phyloP scores from a whole-genome alignment of 192 early-diverging fungal genomes.

The Polychytrium aggregatum region DNA sequence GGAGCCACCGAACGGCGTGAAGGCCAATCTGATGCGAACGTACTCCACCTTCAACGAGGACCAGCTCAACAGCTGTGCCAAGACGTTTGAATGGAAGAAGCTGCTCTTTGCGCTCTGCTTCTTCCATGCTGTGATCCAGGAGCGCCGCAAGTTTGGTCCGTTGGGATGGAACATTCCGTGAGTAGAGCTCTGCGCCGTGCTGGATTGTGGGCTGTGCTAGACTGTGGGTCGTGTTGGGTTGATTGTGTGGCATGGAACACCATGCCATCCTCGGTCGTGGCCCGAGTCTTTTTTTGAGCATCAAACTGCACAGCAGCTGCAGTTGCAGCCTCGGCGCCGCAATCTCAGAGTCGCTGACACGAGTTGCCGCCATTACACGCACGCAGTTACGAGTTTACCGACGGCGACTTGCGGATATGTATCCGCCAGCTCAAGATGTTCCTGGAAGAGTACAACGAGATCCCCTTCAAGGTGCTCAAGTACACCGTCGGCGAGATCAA shows the following conservation, averaged over 20 bases:
- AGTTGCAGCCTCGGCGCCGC: too few species aligned
- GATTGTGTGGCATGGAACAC: too few species aligned
- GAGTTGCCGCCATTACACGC: too few species aligned
- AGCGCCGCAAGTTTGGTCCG: constrained; percentile 44
- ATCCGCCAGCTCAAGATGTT: constrained; percentile 50
- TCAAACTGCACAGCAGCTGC: too few species aligned
- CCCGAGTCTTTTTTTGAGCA: too few species aligned
- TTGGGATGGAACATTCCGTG: constrained; percentile 52
- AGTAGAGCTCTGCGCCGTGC: too few species aligned
- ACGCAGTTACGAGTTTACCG: constrained; percentile 49
- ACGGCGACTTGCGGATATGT: constrained; percentile 44
- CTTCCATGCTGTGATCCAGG: constrained; percentile 50
- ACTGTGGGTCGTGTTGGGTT: too few species aligned
- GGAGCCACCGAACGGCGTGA: constrained; percentile 50
- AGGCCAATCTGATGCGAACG: constrained; percentile 42
- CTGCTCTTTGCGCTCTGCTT: constrained; percentile 43
- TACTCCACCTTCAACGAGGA: constrained; percentile 51
- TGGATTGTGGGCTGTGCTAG: too few species aligned
- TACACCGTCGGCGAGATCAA: constrained; percentile 52
- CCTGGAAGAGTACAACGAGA: constrained; percentile 43
- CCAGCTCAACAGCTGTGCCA: constrained; percentile 27
- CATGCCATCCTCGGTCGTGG: too few species aligned
- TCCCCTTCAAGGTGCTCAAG: constrained; percentile 49
- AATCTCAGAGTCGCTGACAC: too few species aligned
- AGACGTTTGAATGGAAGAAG: constrained; percentile 40